A percentile compares a stretch with the other conserved stretches of the same genome.
These are phyloP conservation scores for Aspergillus chevalieri DNA, from an alignment of 2,329 filamentous ascomycete genomes.

Conservation along the genomic window DNA sequence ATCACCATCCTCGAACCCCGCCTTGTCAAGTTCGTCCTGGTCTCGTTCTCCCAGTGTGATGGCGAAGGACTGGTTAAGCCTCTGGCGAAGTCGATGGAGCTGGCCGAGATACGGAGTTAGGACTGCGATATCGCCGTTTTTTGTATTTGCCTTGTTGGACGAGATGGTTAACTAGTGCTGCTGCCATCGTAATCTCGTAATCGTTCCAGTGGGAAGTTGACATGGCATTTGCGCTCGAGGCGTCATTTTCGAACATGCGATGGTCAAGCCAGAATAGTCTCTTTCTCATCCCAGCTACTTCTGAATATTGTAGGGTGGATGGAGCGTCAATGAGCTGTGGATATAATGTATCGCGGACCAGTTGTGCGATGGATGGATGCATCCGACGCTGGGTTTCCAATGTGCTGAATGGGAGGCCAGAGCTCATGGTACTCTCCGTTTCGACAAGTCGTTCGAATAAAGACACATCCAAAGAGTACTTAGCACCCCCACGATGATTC, in stretches of 20 bases:
- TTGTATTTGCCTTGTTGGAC: slow-evolving; percentile 59
- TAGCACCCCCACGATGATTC: slow-evolving; percentile 22
- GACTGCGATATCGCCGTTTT: slow-evolving; percentile 58
- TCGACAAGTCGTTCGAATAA: slow-evolving; percentile 49
- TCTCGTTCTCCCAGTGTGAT: slow-evolving; percentile 61
- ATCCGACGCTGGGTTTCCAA: slow-evolving; percentile 60
- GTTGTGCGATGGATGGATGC: slow-evolving; percentile 55
- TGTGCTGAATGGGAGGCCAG: slow-evolving; percentile 31
- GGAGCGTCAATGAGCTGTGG: slow-evolving; percentile 49
- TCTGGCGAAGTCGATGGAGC: slow-evolving; percentile 41
- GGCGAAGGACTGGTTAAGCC: slow-evolving; percentile 45
- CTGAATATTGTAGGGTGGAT: slow-evolving; percentile 29
- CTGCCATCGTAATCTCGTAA: slow-evolving; percentile 58
- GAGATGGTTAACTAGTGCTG: slow-evolving; percentile 59
- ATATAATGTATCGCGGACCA: slow-evolving; percentile 56
- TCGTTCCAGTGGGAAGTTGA: slow-evolving; percentile 43
- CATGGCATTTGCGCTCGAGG: slow-evolving; percentile 17
- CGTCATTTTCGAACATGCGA: slow-evolving; percentile 31
- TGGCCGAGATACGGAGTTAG: slow-evolving; percentile 58
- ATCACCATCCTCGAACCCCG: slow-evolving; percentile 28
- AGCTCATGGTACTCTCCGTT: slow-evolving; percentile 9
- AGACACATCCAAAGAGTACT: slow-evolving; percentile 44
- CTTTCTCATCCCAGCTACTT: slow-evolving; percentile 44
- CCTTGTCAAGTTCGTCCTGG: slow-evolving; percentile 45
- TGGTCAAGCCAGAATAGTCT: slow-evolving; percentile 52